Percentiles rank a stretch among this genome's conserved stretches.
phyloP scores from a whole-genome alignment of 306 rosid genomes.

The Sesbania bispinosa region DNA sequence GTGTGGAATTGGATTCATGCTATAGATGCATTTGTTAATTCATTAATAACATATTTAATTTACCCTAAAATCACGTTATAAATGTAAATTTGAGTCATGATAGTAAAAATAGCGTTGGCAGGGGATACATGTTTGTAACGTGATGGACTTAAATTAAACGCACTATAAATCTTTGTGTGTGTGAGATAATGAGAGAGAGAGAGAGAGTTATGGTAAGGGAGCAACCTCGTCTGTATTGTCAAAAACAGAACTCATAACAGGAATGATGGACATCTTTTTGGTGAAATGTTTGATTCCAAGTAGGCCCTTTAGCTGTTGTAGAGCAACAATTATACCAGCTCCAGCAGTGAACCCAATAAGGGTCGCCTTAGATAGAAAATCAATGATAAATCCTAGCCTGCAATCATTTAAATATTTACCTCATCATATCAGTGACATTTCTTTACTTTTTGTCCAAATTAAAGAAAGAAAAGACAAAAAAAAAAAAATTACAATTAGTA shows the following conservation, averaged over 20 bases:
- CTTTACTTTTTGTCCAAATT: too few relatives aligned
- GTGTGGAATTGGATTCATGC: neutral
- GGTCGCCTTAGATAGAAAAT: constrained; percentile 83
- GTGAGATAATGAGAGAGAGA: neutral
- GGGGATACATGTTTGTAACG: too few relatives aligned
- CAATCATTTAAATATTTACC: neutral
- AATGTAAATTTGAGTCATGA: too few relatives aligned
- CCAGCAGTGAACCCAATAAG: constrained; percentile 92
- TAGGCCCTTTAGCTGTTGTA: constrained; percentile 79
- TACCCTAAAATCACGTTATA: too few relatives aligned
- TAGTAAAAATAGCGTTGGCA: too few relatives aligned
- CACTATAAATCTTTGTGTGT: too few relatives aligned
- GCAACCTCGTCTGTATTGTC: constrained; percentile 55
- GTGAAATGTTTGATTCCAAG: constrained; percentile 86
- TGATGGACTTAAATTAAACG: too few relatives aligned
- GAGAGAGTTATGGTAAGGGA: neutral
- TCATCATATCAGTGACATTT: neutral
- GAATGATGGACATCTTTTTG: constrained; percentile 53
- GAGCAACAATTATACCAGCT: constrained; percentile 77
- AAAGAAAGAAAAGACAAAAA: too few relatives aligned
- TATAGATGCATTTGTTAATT: too few relatives aligned
- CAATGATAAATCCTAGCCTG: constrained; percentile 94
- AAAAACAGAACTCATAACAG: constrained; percentile 73
- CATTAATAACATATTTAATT: too few relatives aligned
- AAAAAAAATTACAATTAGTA: too few relatives aligned